These are phyloP conservation scores for Fusarium sp. DNA, from an alignment of 2,329 filamentous ascomycete genomes.

Conservation along the genomic window DNA sequence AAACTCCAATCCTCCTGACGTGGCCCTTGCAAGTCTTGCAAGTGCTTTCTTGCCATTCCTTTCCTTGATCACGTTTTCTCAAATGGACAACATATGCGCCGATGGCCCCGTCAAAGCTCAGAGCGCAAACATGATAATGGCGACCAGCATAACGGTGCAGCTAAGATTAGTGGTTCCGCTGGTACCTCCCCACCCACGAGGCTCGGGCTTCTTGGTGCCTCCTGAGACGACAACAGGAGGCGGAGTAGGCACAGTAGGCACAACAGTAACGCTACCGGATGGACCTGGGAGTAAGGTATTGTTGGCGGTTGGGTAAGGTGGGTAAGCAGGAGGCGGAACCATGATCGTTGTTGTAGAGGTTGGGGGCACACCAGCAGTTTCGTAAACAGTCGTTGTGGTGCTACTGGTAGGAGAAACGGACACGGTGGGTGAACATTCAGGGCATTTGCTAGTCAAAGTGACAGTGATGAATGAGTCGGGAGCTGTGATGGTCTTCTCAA, in stretches of 20 bases:
- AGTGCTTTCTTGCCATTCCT: not conserved
- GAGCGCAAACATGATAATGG: conserved; percentile 46
- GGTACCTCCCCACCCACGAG: conserved; percentile 41
- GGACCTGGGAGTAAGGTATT: conserved; percentile 37
- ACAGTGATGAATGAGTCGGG: conserved; percentile 35
- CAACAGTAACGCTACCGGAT: conserved; percentile 39
- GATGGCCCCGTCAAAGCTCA: conserved; percentile 32
- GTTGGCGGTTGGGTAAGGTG: conserved; percentile 45
- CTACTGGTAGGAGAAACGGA: conserved; percentile 39
- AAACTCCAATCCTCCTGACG: conserved; percentile 28
- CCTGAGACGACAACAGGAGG: conserved; percentile 46
- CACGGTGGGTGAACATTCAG: conserved; percentile 24
- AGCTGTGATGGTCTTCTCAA: conserved; percentile 41
- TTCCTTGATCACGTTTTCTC: not conserved
- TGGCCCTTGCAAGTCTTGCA: conserved; percentile 8
- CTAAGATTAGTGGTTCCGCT: conserved; percentile 47
- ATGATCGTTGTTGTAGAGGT: conserved; percentile 48
- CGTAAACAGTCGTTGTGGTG: conserved; percentile 46
- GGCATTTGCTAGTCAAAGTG: conserved; percentile 35
- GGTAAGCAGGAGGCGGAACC: conserved; percentile 40
- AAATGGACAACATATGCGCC: not conserved
- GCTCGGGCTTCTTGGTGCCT: conserved; percentile 46
- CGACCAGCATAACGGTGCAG: conserved; percentile 50
- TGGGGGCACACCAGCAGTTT: conserved; percentile 41
- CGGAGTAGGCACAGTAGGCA: conserved; percentile 38